Evolutionary conservation across 2,329 filamentous ascomycete species (phyloP).

Genomic region (Fusarium begoniae): DNA sequence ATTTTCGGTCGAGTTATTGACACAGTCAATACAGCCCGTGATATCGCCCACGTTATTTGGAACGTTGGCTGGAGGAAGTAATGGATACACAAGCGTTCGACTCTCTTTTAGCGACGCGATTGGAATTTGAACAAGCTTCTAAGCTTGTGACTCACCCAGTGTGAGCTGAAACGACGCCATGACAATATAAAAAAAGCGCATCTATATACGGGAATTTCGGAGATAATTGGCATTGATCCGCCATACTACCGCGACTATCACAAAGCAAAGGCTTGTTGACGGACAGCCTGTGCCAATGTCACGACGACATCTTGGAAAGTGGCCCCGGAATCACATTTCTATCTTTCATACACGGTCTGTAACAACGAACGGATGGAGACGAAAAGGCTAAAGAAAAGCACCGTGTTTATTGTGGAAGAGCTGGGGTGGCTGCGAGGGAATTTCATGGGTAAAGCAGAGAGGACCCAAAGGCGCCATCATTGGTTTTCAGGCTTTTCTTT

Average conservation of each 20-base stretch:
- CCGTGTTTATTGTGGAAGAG: conserved; percentile 14
- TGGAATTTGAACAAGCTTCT: conserved; percentile 30
- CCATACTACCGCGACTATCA: conserved; percentile 10
- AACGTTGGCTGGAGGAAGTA: conserved; percentile 73
- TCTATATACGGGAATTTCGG: conserved; percentile 28
- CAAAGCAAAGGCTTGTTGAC: conserved; percentile 1
- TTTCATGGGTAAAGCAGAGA: conserved; percentile 11
- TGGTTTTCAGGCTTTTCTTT: conserved; percentile 18
- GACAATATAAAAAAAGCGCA: conserved; percentile 26
- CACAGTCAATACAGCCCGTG: conserved; percentile 77
- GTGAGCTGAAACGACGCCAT: conserved; percentile 34
- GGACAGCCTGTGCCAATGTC: not conserved
- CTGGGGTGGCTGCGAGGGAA: conserved; percentile 13
- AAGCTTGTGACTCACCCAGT: conserved; percentile 27
- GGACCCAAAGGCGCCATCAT: conserved; percentile 12
- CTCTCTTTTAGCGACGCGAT: conserved; percentile 20
- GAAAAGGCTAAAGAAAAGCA: conserved; percentile 40
- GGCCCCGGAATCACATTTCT: conserved; percentile 20
- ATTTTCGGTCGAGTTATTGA: conserved; percentile 84
- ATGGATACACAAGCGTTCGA: conserved; percentile 33
- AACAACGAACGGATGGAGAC: conserved; percentile 18
- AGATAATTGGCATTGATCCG: conserved; percentile 17
- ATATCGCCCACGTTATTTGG: conserved; percentile 77
- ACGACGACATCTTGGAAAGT: conserved; percentile 27
- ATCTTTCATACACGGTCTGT: conserved; percentile 25